Base-by-base conservation (phyloP, 2,329 filamentous ascomycete species). In the Leptographium wingfieldii region DNA sequence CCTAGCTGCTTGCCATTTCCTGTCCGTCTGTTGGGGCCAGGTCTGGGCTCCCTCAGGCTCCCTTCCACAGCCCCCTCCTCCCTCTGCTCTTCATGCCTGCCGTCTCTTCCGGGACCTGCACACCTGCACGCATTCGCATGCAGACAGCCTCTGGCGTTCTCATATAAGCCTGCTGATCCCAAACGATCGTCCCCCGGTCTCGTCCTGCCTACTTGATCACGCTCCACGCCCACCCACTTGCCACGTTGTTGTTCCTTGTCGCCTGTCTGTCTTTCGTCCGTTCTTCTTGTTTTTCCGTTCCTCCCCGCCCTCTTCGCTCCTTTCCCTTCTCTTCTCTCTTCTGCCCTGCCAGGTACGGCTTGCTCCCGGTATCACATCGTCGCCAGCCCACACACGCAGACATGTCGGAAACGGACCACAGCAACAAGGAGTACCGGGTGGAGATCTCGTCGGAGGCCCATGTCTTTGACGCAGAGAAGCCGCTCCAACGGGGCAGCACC, bases 401-500 rank as follows among this genome's bases (percentile, higher is more conserved):
- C 2, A 63, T 65, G 61, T 62, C 61, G 31, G 61, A 61, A 35
- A 61, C 54, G 16, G 55, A 35, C 49, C 61, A 58, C 38, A 64
- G 51, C 57, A 58, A 59, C 35, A 63, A 65, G 49, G 58, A 64
- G 16, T 65, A 60, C 54, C 49, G 29, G 52, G 62, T 62, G 22
- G 62, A 63, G 51, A 61, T 57, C 51, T 43, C 59, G 38, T 59
- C 56, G 16, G 59, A 61, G 35, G 51, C 55, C 6, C 59, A 64
- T 27, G 61, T 58, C 25, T 57, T 65, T 46, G 67, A 67, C 59
- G 46, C 64, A 40, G 62, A 56, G 12, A 65, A 60, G 52, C 52
- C 62, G 40, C 59, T 64, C 55, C 48, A 59, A 38, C 57, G 63
- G 46, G 66, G 68, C 46, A 67, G 68, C 52, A 70, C 65, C 5